These are phyloP conservation scores for Amauroascus niger DNA, from an alignment of 2,329 filamentous ascomycete genomes.

Conservation along the genomic window DNA sequence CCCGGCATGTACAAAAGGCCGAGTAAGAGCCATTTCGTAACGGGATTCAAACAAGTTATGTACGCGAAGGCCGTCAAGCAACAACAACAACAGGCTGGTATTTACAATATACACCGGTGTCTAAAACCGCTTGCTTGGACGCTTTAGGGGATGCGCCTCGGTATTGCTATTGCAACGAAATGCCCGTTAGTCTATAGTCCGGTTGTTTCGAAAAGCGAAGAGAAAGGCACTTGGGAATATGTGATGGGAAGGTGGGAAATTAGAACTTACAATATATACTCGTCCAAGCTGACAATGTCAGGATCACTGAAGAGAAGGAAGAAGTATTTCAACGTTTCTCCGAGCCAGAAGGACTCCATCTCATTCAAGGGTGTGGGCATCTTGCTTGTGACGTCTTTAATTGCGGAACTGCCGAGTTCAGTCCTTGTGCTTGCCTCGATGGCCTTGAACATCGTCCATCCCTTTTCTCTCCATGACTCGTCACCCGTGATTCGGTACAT, in stretches of 20 bases:
- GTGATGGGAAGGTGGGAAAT: too few relatives aligned
- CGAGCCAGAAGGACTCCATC: constrained; percentile 88
- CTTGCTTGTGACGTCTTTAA: constrained; percentile 20
- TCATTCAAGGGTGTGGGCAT: constrained; percentile 56
- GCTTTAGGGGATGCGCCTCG: constrained; percentile 44
- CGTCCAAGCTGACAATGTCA: constrained; percentile 53
- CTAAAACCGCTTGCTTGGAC: not conserved
- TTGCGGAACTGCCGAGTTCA: constrained; percentile 54
- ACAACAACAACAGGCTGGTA: too few relatives aligned
- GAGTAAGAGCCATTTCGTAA: not conserved
- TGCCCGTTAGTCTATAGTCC: not conserved
- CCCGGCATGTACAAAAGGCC: not conserved
- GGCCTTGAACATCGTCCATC: constrained; percentile 75
- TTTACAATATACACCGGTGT: not conserved
- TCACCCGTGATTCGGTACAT: constrained; percentile 86
- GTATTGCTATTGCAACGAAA: constrained; percentile 33
- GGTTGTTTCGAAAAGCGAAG: constrained; percentile 55
- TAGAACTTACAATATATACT: constrained; percentile 53
- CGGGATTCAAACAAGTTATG: not conserved
- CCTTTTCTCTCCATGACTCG: constrained; percentile 62
- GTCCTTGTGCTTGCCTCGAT: constrained; percentile 59
- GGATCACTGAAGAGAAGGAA: constrained; percentile 69
- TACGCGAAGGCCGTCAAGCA: not conserved
- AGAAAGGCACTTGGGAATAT: too few relatives aligned
- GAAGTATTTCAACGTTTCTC: constrained; percentile 88